Conservation (phyloP, 495 filamentous ascomycete species). For the Aspergillus funiculosus region DNA sequence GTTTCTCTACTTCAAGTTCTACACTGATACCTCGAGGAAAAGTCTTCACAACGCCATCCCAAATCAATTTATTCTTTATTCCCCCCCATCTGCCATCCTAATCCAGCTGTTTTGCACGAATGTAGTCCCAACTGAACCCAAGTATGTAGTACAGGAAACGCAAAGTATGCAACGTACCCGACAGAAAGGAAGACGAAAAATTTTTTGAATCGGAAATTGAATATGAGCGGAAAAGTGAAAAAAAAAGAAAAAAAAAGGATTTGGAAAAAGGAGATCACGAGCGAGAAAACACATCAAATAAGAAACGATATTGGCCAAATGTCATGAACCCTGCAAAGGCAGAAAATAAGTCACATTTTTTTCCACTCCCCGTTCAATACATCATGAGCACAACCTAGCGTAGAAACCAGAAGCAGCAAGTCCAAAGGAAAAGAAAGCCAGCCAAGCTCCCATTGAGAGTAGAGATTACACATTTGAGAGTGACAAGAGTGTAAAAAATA, state of each 20-base stretch:
- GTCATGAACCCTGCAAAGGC: slow-evolving; percentile 12
- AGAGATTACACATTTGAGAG: slow-evolving; percentile 43
- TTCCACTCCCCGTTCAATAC: slow-evolving; percentile 24
- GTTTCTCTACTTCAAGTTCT: slow-evolving; percentile 1
- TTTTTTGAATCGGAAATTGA: slow-evolving; percentile 17
- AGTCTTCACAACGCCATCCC: slow-evolving; percentile 18
- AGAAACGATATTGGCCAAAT: slow-evolving; percentile 16
- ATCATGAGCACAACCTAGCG: slow-evolving; percentile 21
- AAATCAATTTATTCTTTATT: slow-evolving; percentile 23
- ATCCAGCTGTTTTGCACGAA: slow-evolving; percentile 24
- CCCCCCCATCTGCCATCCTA: slow-evolving; percentile 14
- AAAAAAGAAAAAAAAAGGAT: slow-evolving; percentile 8
- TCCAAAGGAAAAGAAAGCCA: slow-evolving; percentile 26
- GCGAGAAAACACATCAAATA: slow-evolving; percentile 9
- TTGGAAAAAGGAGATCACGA: too few relatives aligned
- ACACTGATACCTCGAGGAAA: background rate
- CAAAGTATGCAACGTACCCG: slow-evolving; percentile 19
- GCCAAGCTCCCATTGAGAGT: slow-evolving; percentile 45
- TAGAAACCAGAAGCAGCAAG: slow-evolving; percentile 14
- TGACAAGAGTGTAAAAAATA: slow-evolving; percentile 2
- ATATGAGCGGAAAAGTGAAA: slow-evolving; percentile 10
- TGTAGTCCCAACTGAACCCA: slow-evolving; percentile 24
- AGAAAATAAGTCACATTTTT: slow-evolving; percentile 18
- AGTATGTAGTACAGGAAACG: slow-evolving; percentile 29
- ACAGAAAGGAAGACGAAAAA: slow-evolving; percentile 17